Evolutionary conservation across 441 rosid genomes (phyloP), one percentile per base, ranked within the genome.

Genomic region (Gossypium trilobum): DNA sequence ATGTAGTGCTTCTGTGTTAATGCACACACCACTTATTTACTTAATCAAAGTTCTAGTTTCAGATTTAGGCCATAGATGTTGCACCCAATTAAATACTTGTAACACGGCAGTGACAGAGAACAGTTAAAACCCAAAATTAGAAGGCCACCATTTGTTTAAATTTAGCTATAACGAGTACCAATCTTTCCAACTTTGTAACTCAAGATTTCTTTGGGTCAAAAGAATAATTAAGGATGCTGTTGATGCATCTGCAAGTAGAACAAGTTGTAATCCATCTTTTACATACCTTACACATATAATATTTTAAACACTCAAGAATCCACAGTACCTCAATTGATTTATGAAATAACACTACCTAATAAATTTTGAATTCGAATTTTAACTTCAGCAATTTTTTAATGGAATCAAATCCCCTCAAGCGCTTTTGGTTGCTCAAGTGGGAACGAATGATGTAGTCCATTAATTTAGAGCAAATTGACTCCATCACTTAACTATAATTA

Each of bases 341-440:
- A 13, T 46, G 14, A 46, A 46, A 46, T 46, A 36, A 36, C 42
- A 36, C 10, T 36, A 36, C 42, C 9, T 36, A 36, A 36, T 36
- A 36, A 36, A 36, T 36, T 36, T 33, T 33, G 39, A 6, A 33
- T 6, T 33, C 39, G 9, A 33, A 5, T 33, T 33, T 33, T 33
- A 33, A 6, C 39, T 33, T 33, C 6, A 33, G 39, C 39, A 33
- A 33, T 6, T 33, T 33, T 36, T 36, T 36, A 39, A 55, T 9
- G 77, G 68, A 69, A 75, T 69, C 72, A 60, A 52, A 36, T 75
- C 58, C 22, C 3, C 20, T 5, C 20, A 25, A 36, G 27, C 4
- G 3, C 50, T 63, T 17, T 36, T 17, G 10, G 68, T 63, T 63
- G 51, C 51, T 17, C 68, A 17, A 62, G 29, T 62, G 51, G 51